These are phyloP conservation scores for Serendipita sp. DNA, from an alignment of 768 basidiomycete genomes.

Conservation along the genomic window DNA sequence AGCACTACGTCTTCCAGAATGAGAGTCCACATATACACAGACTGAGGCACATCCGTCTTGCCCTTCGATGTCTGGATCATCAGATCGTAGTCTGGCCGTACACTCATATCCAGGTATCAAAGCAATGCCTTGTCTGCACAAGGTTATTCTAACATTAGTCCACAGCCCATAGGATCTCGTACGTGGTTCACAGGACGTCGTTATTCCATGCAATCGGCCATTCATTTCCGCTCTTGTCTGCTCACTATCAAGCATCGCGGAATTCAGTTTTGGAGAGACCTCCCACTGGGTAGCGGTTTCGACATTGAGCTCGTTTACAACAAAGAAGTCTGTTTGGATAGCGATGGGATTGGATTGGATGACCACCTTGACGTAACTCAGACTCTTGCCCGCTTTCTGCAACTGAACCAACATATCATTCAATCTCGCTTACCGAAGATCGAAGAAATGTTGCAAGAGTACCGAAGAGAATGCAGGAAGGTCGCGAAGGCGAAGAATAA, in stretches of 20 bases:
- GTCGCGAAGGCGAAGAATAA: slow-evolving; percentile 37
- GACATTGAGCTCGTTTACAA: slow-evolving; percentile 41
- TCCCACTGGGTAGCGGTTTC: slow-evolving; percentile 56
- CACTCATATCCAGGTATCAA: slow-evolving; percentile 33
- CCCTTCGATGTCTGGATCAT: slow-evolving; percentile 50
- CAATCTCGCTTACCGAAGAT: slow-evolving; percentile 26
- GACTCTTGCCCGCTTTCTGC: slow-evolving; percentile 45
- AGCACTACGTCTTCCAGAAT: slow-evolving; percentile 49
- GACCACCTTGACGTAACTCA: slow-evolving; percentile 50
- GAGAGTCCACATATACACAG: slow-evolving; percentile 30
- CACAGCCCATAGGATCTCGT: slow-evolving; percentile 33
- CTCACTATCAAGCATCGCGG: slow-evolving; percentile 40
- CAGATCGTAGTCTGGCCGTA: slow-evolving; percentile 49
- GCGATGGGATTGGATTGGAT: slow-evolving; percentile 42
- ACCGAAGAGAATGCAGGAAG: slow-evolving; percentile 33
- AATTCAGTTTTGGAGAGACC: slow-evolving; percentile 31
- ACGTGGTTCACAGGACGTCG: slow-evolving; percentile 31
- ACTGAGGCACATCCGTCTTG: slow-evolving; percentile 41
- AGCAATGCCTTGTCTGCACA: slow-evolving; percentile 11
- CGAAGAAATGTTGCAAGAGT: slow-evolving; percentile 32
- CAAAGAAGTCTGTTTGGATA: slow-evolving; percentile 32
- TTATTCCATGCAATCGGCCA: slow-evolving; percentile 36
- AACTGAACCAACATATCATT: slow-evolving; percentile 39
- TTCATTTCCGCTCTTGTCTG: slow-evolving; percentile 30
- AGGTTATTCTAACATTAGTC: background rate